phyloP scores from a whole-genome alignment of 371 early-diverging fungal species.

The Sporodiniella umbellata region DNA sequence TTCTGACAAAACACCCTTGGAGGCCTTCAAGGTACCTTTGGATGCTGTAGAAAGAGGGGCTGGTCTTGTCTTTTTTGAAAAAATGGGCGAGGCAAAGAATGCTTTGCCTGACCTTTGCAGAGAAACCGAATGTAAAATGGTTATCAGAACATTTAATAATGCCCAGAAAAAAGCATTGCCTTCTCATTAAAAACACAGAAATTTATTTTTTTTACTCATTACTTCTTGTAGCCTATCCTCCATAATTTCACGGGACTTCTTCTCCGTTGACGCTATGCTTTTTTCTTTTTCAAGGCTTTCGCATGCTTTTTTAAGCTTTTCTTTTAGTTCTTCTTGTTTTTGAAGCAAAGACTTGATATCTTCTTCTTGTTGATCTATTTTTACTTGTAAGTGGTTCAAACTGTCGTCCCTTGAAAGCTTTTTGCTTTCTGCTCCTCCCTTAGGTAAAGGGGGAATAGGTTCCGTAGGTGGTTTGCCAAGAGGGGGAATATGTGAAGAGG shows the following conservation, averaged over 20 bases:
- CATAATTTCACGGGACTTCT: slow-evolving; percentile 6
- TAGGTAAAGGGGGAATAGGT: slow-evolving; percentile 14
- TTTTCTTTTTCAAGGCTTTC: slow-evolving; percentile 7
- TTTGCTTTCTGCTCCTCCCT: background rate
- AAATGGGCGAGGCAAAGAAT: slow-evolving; percentile 45
- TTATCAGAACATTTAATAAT: slow-evolving; percentile 40
- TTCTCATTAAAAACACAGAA: slow-evolving; percentile 16
- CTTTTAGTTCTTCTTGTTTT: background rate
- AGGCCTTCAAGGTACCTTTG: slow-evolving; percentile 70
- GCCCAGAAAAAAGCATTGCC: slow-evolving; percentile 33
- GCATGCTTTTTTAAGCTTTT: background rate
- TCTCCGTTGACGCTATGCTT: slow-evolving; percentile 3
- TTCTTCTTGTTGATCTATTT: slow-evolving; percentile 5
- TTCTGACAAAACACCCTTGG: slow-evolving; percentile 61
- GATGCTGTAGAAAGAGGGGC: slow-evolving; percentile 77
- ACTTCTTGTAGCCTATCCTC: slow-evolving; percentile 8
- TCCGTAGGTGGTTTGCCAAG: slow-evolving; percentile 10
- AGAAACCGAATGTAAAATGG: slow-evolving; percentile 47
- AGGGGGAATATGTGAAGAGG: background rate
- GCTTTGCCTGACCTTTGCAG: slow-evolving; percentile 43
- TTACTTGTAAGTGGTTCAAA: too few relatives aligned
- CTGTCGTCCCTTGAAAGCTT: background rate
- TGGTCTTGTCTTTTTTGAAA: slow-evolving; percentile 77
- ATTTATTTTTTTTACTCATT: slow-evolving; percentile 17
- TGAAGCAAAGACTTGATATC: background rate